Evolutionary conservation across 2,329 filamentous ascomycete genomes (phyloP).

Genomic region (Trichoderma atrobrunneum): DNA sequence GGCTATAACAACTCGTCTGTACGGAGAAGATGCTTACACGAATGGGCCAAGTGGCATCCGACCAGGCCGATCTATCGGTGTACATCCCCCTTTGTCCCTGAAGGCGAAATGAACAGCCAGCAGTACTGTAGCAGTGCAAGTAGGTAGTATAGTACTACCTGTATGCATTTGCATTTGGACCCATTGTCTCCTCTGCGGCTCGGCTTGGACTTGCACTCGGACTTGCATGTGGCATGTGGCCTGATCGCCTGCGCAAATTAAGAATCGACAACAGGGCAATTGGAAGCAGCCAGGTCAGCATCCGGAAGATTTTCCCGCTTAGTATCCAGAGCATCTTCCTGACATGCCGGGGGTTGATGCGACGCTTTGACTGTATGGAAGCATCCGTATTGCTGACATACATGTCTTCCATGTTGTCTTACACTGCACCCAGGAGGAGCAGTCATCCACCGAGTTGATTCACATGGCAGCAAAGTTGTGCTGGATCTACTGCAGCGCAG

Average conservation of each 20-base stretch:
- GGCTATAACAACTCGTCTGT: background rate
- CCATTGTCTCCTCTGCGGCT: background rate
- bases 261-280: background rate
- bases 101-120: background rate
- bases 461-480: background rate
- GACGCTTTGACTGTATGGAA: background rate
- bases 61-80: background rate
- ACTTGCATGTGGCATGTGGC: background rate
- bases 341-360: background rate
- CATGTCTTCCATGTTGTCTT: background rate
- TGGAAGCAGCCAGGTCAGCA: background rate
- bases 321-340: background rate
- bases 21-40: background rate
- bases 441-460: background rate
- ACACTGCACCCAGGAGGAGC: background rate
- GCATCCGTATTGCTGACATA: conserved; percentile 11
- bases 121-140: background rate
- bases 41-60: background rate
- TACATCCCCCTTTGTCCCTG: background rate
- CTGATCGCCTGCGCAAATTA: background rate
- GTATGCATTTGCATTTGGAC: background rate
- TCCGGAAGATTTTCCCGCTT: background rate
- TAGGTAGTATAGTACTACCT: background rate
- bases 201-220: background rate
- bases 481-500: background rate